Percentiles rank a stretch among this genome's conserved stretches.
phyloP scores from a whole-genome alignment of 2,329 filamentous ascomycete genomes.

The Aphanoascus verrucosus region DNA sequence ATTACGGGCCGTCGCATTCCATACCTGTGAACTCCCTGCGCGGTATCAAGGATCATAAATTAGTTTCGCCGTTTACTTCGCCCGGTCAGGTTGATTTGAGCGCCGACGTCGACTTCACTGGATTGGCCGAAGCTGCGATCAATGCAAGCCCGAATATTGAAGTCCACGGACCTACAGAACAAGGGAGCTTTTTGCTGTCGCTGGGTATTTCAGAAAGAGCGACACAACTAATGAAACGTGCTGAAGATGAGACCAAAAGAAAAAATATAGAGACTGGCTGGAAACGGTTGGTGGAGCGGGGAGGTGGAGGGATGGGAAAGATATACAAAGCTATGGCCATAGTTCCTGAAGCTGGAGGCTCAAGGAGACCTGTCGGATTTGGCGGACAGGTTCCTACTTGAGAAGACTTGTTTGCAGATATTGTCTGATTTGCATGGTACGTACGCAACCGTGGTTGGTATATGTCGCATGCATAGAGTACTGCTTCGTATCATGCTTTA shows the following conservation, averaged over 20 bases:
- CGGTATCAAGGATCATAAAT: constrained; percentile 67
- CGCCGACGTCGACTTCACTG: constrained; percentile 87
- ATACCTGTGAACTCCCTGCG: constrained; percentile 84
- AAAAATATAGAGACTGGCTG: constrained; percentile 61
- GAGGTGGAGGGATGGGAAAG: constrained; percentile 80
- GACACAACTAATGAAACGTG: constrained; percentile 49
- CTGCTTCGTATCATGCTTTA: neutral
- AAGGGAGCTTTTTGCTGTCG: constrained; percentile 63
- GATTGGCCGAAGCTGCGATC: constrained; percentile 70
- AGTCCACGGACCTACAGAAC: constrained; percentile 82
- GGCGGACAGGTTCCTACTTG: constrained; percentile 50
- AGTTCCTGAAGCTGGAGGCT: constrained; percentile 65
- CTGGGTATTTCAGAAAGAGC: constrained; percentile 80
- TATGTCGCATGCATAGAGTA: neutral
- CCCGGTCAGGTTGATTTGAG: constrained; percentile 80
- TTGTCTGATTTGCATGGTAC: neutral
- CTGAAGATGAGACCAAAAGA: constrained; percentile 42
- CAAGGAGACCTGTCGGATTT: constrained; percentile 77
- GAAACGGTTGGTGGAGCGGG: constrained; percentile 71
- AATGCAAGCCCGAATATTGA: constrained; percentile 69
- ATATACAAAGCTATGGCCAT: constrained; percentile 91
- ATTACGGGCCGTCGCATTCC: constrained; percentile 72
- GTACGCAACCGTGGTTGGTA: neutral
- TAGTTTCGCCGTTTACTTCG: constrained; percentile 65
- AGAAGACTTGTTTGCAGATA: neutral